These are phyloP conservation scores for Alternaria brassicae DNA, from an alignment of 2,329 filamentous ascomycete species.

Conservation along the genomic window DNA sequence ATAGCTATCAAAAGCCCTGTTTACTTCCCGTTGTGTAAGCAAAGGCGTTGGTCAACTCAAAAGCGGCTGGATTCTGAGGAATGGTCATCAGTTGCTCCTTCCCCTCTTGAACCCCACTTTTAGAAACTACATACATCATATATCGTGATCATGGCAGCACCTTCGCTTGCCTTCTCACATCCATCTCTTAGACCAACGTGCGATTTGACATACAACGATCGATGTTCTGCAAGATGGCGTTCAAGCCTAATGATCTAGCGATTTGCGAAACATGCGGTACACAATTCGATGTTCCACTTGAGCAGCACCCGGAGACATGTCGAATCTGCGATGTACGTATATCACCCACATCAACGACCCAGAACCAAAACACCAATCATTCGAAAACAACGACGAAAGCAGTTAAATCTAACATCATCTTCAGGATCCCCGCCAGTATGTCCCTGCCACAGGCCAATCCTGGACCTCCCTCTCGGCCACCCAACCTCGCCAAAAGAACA, in stretches of 20 bases:
- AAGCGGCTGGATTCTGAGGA: not conserved
- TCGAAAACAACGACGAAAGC: not conserved
- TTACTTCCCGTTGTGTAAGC: not conserved
- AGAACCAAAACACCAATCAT: not conserved
- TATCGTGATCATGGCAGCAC: constrained; percentile 2
- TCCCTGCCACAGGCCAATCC: constrained; percentile 67
- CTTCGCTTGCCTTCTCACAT: not conserved
- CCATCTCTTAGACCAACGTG: not conserved
- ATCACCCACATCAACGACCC: constrained; percentile 4
- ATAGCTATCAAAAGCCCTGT: not conserved
- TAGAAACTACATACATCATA: not conserved
- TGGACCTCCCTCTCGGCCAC: constrained; percentile 68
- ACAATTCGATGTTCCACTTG: constrained; percentile 66
- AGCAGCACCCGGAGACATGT: constrained; percentile 62
- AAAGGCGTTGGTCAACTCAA: not conserved
- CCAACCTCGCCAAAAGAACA: constrained; percentile 59
- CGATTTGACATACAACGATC: not conserved
- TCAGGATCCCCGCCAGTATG: constrained; percentile 70
- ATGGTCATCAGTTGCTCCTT: not conserved
- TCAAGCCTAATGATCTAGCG: constrained; percentile 54
- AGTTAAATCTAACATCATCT: constrained; percentile 11
- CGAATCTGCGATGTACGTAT: constrained; percentile 73
- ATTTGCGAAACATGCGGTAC: constrained; percentile 75
- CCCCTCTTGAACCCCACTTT: constrained; percentile 15
- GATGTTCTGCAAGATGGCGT: constrained; percentile 29